phyloP scores from a whole-genome alignment of 495 filamentous ascomycete species.

The Cenococcum geophilum region DNA sequence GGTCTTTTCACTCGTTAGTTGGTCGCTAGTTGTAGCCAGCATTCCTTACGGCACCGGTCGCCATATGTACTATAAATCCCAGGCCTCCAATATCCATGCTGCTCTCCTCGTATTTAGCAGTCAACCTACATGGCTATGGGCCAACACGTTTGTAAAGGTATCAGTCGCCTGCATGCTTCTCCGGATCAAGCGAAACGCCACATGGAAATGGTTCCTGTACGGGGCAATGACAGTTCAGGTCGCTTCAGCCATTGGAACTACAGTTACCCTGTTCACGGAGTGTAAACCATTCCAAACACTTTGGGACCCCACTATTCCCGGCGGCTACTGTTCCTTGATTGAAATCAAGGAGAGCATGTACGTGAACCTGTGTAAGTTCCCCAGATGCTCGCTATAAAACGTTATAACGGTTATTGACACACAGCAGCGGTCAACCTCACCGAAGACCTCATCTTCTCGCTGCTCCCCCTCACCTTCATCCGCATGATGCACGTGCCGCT shows the following conservation, averaged over 20 bases:
- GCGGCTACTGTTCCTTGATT: too few species aligned
- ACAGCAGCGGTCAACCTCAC: slow-evolving; percentile 23
- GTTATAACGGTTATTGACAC: background rate
- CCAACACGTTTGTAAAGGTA: slow-evolving; percentile 31
- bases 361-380: background rate
- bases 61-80: too few species aligned
- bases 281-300: slow-evolving; percentile 29
- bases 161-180: slow-evolving; percentile 31
- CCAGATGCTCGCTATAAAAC: too few species aligned
- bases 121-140: slow-evolving; percentile 13
- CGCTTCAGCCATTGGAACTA: slow-evolving; percentile 1
- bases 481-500: slow-evolving; percentile 29
- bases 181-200: slow-evolving; percentile 22
- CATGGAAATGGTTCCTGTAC: slow-evolving; percentile 24
- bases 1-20: background rate
- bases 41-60: too few species aligned
- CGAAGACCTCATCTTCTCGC: slow-evolving; percentile 32
- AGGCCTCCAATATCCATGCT: too few species aligned
- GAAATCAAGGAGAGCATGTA: background rate
- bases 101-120: background rate
- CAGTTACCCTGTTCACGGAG: slow-evolving; percentile 17
- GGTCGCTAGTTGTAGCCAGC: too few species aligned
- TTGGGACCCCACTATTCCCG: slow-evolving; percentile 14
- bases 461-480: slow-evolving; percentile 36
- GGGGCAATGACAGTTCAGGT: slow-evolving; percentile 15